Conservation (phyloP, 495 filamentous ascomycete species). For the Parmelia sp. region DNA sequence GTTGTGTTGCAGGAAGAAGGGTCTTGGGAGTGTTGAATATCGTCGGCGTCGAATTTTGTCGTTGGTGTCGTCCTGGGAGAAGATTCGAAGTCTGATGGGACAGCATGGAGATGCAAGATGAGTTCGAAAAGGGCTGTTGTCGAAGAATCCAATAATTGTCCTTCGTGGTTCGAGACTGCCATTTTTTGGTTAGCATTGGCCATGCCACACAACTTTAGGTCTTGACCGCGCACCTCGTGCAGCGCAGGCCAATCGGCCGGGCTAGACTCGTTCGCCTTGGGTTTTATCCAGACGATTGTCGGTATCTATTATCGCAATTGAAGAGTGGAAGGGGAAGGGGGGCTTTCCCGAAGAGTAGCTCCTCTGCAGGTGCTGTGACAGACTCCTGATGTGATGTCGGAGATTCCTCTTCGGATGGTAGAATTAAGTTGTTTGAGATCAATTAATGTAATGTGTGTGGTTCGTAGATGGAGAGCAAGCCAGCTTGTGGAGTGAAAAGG, state of each 20-base stretch:
- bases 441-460: constrained; percentile 10
- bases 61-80: constrained; percentile 69
- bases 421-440: not conserved
- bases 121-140: constrained; percentile 51
- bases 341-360: not conserved
- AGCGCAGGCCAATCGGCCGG: constrained; percentile 68
- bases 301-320: not conserved
- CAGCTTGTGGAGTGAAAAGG: constrained; percentile 18
- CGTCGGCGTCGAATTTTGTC: constrained; percentile 81
- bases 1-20: constrained; percentile 31
- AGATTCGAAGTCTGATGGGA: constrained; percentile 61
- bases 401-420: constrained; percentile 2
- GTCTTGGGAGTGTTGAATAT: constrained; percentile 54
- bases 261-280: constrained; percentile 37
- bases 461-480: constrained; percentile 24
- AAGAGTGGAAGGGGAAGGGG: not conserved
- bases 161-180: constrained; percentile 52
- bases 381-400: constrained; percentile 9
- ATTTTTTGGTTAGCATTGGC: constrained; percentile 17
- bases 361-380: constrained; percentile 13
- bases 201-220: not conserved
- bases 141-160: constrained; percentile 40
- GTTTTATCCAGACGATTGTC: constrained; percentile 31
- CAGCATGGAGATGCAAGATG: constrained; percentile 66
- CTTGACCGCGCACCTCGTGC: constrained; percentile 54